Conservation (phyloP, 1,139 yeast species). For the Saccharomyces hybrid region DNA sequence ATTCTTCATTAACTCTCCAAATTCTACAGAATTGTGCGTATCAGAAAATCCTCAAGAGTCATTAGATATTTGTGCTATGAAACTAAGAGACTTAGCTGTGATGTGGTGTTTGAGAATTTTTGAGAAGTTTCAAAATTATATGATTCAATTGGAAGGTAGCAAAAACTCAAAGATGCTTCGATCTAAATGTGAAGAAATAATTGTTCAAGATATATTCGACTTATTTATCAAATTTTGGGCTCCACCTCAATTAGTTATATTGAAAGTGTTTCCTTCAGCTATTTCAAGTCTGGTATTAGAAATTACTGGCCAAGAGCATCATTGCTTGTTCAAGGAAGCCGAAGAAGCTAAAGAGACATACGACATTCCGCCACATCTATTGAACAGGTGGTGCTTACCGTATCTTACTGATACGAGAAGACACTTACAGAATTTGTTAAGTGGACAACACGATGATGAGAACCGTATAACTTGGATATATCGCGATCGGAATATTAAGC, state of each 20-base stretch:
- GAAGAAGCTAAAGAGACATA: constrained; percentile 1
- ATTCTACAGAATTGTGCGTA: constrained; percentile 16
- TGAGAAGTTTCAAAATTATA: constrained; percentile 16
- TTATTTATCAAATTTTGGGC: constrained; percentile 49
- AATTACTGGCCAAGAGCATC: constrained; percentile 17
- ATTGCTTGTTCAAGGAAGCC: constrained; percentile 9
- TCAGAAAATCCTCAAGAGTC: constrained; percentile 18
- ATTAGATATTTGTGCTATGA: constrained; percentile 24
- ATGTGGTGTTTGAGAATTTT: constrained; percentile 24
- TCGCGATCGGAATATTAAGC: constrained; percentile 16
- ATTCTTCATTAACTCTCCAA: constrained; percentile 16
- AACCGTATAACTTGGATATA: constrained; percentile 19
- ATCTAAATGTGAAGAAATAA: constrained; percentile 14
- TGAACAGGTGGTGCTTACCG: constrained; percentile 43
- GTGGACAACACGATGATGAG: constrained; percentile 9
- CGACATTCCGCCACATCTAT: constrained; percentile 34
- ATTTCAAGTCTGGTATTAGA: constrained; percentile 25
- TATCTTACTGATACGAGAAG: constrained; percentile 48
- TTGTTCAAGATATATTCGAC: constrained; percentile 22
- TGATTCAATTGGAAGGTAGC: constrained; percentile 5
- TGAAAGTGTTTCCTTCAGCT: constrained; percentile 36
- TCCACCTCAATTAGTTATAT: constrained; percentile 46
- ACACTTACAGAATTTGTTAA: constrained; percentile 32
- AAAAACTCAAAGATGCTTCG: constrained; percentile 4
- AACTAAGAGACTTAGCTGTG: constrained; percentile 28